Evolutionary conservation across 306 rosid species (phyloP).

Genomic region (Amphicarpaea edgeworthii): DNA sequence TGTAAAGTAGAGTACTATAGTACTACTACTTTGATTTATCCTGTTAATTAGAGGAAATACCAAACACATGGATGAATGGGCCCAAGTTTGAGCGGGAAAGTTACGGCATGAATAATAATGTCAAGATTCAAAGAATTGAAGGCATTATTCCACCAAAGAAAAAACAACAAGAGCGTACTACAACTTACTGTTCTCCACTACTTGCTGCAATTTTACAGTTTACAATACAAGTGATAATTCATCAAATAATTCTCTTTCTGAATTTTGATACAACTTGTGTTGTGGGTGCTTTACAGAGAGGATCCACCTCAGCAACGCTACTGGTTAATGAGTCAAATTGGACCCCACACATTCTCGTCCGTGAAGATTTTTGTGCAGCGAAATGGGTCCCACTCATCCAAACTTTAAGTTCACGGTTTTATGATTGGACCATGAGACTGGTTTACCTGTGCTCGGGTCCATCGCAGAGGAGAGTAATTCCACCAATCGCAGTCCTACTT

Average conservation of each 20-base stretch:
- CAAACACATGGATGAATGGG: neutral
- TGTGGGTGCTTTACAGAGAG: constrained; percentile 47
- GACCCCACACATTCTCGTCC: constrained; percentile 4
- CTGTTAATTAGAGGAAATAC: neutral
- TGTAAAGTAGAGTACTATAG: neutral
- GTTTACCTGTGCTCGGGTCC: constrained; percentile 10
- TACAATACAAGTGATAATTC: neutral
- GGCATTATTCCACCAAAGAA: neutral
- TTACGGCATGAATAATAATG: constrained; percentile 2
- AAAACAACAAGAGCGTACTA: no score
- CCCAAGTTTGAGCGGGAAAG: neutral
- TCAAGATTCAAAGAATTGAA: constrained; percentile 15
- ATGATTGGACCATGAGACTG: constrained; percentile 23
- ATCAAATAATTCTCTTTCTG: neutral
- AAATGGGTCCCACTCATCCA: constrained; percentile 41
- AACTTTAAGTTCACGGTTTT: constrained; percentile 28
- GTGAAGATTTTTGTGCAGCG: neutral
- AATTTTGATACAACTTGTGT: constrained; percentile 1
- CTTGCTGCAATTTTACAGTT: no score
- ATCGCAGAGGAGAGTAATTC: neutral
- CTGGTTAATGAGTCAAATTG: constrained; percentile 18
- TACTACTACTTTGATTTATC: neutral
- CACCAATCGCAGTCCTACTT: neutral
- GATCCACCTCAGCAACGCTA: neutral
- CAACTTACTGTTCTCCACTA: neutral